Base-by-base conservation (phyloP, 2,329 filamentous ascomycete species). In the Aspergillus carbonarius region DNA sequence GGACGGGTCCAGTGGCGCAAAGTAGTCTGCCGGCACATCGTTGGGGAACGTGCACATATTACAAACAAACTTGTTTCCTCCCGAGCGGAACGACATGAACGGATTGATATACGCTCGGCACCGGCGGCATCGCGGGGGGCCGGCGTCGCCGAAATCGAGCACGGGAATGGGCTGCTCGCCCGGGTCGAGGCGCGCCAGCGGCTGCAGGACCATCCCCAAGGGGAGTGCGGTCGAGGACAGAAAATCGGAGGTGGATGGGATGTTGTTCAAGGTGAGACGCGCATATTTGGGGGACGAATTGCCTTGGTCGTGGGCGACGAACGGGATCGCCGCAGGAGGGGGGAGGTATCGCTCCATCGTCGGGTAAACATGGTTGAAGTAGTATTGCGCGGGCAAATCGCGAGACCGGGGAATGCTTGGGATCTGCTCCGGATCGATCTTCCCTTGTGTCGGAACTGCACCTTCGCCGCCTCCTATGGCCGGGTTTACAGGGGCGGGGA, bases 41-140 rank as follows among this genome's bases (percentile, higher is more conserved):
- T 98, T 99, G 51, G 95, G 92, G 74, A 98, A 96, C 20, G 90
- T 95, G 79, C 95, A 99, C 78, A 99, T 91, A 72, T 99, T 99
- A 80, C 95, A 99, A 54, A 96, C 92, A 73, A 96, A 96, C 74
- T 96, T 96, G 78, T 93, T 96, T 58, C 95, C 95, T 37, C 93
- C 93, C 15, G 90, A 89, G 59, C 90, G 86, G 82, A 99, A 99
- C 72, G 93, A 90, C 95, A 99, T 98, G 74, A 99, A 99, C 1
- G 95, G 95, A 72, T 99, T 99, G 78, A 99, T 96, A 77, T 99
- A 99, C 13, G 93, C 90, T 72, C 95, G 85, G 80, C 95, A 99
- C 78, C 95, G 85, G 68, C 91, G 87, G 77, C 95, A 99, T 74
- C 95, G 86, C 20, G 95, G 95, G 40, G 95, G 95, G 0, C 95